Conservation (phyloP, 495 filamentous ascomycete species). For the Evernia prunastri region DNA sequence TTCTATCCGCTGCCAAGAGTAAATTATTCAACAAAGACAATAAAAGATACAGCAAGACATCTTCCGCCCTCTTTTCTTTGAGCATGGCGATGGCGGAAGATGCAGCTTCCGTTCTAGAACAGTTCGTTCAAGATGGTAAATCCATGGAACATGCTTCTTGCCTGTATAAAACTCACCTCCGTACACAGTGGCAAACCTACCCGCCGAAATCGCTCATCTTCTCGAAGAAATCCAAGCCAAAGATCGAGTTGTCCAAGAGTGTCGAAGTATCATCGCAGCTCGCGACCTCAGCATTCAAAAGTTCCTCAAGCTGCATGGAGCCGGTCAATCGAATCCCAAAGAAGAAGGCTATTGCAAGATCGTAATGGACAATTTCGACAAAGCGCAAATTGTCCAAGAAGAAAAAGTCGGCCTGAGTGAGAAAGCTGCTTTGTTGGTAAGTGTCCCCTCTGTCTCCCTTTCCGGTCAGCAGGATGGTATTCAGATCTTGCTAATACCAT, state of each 20-base stretch:
- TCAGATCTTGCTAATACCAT: constrained; percentile 19
- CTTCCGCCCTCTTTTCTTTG: neutral
- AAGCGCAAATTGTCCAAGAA: constrained; percentile 66
- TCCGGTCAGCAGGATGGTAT: neutral
- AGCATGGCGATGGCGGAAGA: constrained; percentile 53
- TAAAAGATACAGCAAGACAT: neutral
- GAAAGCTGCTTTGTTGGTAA: constrained; percentile 62
- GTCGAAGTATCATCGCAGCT: constrained; percentile 62
- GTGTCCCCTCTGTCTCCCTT: constrained; percentile 2
- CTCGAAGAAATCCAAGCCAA: constrained; percentile 93
- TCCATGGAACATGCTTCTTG: neutral
- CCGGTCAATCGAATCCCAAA: constrained; percentile 74
- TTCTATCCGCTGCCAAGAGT: neutral
- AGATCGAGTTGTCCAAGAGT: constrained; percentile 71
- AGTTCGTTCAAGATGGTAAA: constrained; percentile 76
- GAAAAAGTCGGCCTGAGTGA: constrained; percentile 79
- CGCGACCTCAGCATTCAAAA: constrained; percentile 81
- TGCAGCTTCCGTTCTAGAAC: constrained; percentile 82
- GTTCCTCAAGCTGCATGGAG: constrained; percentile 79
- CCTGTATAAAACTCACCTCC: constrained; percentile 15
- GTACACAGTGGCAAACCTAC: constrained; percentile 68
- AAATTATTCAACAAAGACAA: neutral
- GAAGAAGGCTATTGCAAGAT: constrained; percentile 66
- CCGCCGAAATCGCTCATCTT: constrained; percentile 83
- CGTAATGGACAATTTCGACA: constrained; percentile 65